Evolutionary conservation across 768 basidiomycete genomes (phyloP).

Genomic region (Termitomyces heimii): DNA sequence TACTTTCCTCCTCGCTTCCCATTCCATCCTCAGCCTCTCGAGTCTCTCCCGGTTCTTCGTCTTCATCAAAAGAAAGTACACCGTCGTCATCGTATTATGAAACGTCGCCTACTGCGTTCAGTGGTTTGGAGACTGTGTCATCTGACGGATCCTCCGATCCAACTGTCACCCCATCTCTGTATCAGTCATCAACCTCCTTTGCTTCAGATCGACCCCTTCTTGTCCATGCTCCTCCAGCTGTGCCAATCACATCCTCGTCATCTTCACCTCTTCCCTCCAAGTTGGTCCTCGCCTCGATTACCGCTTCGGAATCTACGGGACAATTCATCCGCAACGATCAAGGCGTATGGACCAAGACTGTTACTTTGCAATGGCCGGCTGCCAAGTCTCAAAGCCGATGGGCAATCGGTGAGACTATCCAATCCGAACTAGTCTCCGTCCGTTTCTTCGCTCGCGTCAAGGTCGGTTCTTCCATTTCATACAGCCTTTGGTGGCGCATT

Average conservation of each 20-base stretch:
- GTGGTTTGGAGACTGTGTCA: constrained; percentile 15
- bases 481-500: constrained; percentile 7
- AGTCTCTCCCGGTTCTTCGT: constrained; percentile 21
- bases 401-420: constrained; percentile 75
- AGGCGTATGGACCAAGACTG: constrained; percentile 57
- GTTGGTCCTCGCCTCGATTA: constrained; percentile 45
- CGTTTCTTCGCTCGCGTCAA: constrained; percentile 69
- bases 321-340: constrained; percentile 48
- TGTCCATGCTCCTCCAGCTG: constrained; percentile 11
- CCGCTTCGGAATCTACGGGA: constrained; percentile 53
- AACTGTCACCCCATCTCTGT: constrained; percentile 34
- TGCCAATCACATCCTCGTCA: constrained; percentile 12
- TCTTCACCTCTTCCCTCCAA: constrained; percentile 26
- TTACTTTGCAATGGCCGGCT: constrained; percentile 70
- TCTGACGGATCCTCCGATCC: constrained; percentile 30
- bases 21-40: constrained; percentile 14
- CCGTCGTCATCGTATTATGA: constrained; percentile 21
- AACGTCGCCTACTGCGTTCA: constrained; percentile 6
- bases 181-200: constrained; percentile 24
- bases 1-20: constrained; percentile 17
- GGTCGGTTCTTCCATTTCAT: constrained; percentile 30
- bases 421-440: constrained; percentile 56
- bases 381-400: constrained; percentile 65
- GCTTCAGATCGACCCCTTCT: constrained; percentile 24
- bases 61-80: constrained; percentile 26